A percentile compares a stretch with the other conserved stretches of the same genome.
These are phyloP conservation scores for Coemansia javaensis DNA, from an alignment of 192 early-diverging fungal genomes.

Conservation along the genomic window DNA sequence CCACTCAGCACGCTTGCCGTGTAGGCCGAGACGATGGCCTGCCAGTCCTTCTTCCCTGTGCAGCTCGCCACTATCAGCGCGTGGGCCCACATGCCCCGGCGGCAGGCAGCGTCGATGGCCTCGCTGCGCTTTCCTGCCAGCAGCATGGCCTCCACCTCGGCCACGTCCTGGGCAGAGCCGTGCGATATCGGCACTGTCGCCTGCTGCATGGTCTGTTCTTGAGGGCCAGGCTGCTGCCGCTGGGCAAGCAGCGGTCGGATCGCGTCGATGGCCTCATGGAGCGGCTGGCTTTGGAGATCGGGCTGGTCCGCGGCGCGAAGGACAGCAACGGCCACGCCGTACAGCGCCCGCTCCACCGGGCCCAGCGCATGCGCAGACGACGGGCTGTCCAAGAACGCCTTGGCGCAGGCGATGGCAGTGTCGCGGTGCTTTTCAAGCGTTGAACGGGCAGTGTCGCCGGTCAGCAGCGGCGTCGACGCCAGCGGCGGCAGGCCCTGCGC, in stretches of 20 bases:
- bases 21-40: conserved; percentile 71
- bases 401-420: conserved; percentile 22
- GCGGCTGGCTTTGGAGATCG: conserved; percentile 8
- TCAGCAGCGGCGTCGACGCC: conserved; percentile 52
- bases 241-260: conserved; percentile 51
- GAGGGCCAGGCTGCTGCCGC: not conserved
- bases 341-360: conserved; percentile 21
- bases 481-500: conserved; percentile 5
- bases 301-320: conserved; percentile 15
- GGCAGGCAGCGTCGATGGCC: conserved; percentile 46
- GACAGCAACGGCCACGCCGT: conserved; percentile 18
- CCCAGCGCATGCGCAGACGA: not conserved
- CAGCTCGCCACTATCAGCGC: conserved; percentile 87
- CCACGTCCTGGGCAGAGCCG: conserved; percentile 19
- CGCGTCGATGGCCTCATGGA: conserved; percentile 42
- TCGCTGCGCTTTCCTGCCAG: conserved; percentile 40
- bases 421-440: conserved; percentile 53
- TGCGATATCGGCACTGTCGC: conserved; percentile 10
- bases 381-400: conserved; percentile 9
- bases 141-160: conserved; percentile 26
- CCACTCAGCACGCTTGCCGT: conserved; percentile 50
- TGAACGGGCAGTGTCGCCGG: conserved; percentile 61
- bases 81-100: conserved; percentile 72
- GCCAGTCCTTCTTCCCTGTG: conserved; percentile 78
- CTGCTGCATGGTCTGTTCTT: not conserved